Conservation (phyloP, 495 filamentous ascomycete species). For the Chlorociboria aeruginascens region DNA sequence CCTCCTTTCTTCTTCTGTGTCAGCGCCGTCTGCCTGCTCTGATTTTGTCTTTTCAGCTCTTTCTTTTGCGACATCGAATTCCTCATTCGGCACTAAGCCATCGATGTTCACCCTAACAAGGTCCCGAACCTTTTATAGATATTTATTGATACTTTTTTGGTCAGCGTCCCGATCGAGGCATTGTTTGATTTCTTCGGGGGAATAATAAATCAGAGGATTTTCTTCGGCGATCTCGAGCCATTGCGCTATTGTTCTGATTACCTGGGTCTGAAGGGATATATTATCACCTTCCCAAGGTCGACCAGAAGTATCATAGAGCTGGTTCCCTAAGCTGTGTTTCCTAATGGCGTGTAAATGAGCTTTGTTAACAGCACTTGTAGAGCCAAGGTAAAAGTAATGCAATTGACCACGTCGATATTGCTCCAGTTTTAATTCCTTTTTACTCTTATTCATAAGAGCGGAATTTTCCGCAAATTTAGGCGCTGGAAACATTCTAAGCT, state of each 20-base stretch:
- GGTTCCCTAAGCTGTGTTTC: slow-evolving; percentile 2
- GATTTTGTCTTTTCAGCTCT: slow-evolving; percentile 1
- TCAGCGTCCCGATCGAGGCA: slow-evolving; percentile 1
- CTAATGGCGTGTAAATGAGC: slow-evolving; percentile 2
- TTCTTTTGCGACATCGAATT: slow-evolving; percentile 2
- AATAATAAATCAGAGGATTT: background rate
- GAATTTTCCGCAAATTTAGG: background rate
- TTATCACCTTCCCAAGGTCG: slow-evolving; percentile 5
- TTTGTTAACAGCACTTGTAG: background rate
- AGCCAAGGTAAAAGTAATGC: slow-evolving; percentile 4
- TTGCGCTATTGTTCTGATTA: background rate
- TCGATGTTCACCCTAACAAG: too few relatives aligned
- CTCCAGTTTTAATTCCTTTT: slow-evolving; percentile 2
- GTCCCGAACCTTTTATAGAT: slow-evolving; percentile 3
- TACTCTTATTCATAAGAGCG: background rate
- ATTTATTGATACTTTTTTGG: background rate
- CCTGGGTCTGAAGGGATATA: slow-evolving; percentile 1
- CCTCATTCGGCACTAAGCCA: slow-evolving; percentile 1
- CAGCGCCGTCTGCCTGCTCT: background rate
- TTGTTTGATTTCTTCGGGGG: background rate
- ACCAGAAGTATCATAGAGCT: background rate
- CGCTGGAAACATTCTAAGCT: background rate
- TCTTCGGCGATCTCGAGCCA: slow-evolving; percentile 1
- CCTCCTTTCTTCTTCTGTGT: slow-evolving; percentile 5
- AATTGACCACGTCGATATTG: slow-evolving; percentile 1